Base-by-base conservation (phyloP, 352 stramenopile species). In the Globisporangium polare region DNA sequence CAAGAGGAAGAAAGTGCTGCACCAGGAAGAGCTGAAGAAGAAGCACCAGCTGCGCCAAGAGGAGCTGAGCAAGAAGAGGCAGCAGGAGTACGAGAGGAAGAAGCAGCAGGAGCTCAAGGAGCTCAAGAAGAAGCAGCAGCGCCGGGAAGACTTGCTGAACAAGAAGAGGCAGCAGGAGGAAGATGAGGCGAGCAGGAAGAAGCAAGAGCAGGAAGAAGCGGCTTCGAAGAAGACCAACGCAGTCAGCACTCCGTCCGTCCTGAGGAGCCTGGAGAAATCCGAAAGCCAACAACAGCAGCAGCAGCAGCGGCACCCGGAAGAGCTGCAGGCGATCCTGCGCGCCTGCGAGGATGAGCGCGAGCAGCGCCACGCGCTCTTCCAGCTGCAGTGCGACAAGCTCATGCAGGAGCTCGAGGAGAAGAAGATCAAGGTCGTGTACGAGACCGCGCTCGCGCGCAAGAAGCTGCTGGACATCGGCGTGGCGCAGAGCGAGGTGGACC, bases 381-480 rank as follows among this genome's bases (percentile, higher is more conserved):
- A 68, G 43, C 53, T 70, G 22, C 29, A 58, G 20, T 68, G 64
- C 39, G 64, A 70, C 37, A 62, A 52, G 31, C 42, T 69, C 12
- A 26, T 67, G 47, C 62, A 67, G 47, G 62, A 67, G 22, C 53
- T 70, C 35, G 64, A 70, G 22, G 35, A 58, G 37, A 63, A 59
- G 64, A 67, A 70, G 42, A 63, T 68, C 43, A 42, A 58, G 33
- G 53, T 67, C 20, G 45, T 68, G 20, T 62, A 42, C 22, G 51
- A 70, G 43, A 70, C 53, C 0, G 59, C 73, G 15, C 50, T 80
- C 24, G 73, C 75, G 54, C 68, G 75, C 33, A 80, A 80, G 57
- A 80, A 77, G 52, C 52, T 86, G 63, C 59, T 78, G 49, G 74
- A 83, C 39, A 60, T 70, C 5, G 64, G 64, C 5, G 60, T 70